Base-by-base conservation (phyloP, 2,329 filamentous ascomycete species). In the Nothomitra cinnamomea region DNA sequence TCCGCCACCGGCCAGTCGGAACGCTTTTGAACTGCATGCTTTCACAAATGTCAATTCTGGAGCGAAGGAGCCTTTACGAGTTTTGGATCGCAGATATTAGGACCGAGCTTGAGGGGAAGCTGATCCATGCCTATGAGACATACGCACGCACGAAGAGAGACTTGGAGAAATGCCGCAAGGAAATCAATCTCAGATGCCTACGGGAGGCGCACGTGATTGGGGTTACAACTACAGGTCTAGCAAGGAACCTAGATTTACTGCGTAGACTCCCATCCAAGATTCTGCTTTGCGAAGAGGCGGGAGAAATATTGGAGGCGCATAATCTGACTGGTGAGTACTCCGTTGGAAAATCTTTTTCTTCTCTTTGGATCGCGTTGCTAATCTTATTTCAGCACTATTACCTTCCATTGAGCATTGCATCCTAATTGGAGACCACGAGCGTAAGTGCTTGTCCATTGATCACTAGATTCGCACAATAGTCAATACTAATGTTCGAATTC, bases 181-280 rank as follows among this genome's bases (percentile, higher is more conserved):
- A 72, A n/a, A n/a, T 62, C 1, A 63, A 70, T 15, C 63, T 65
- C n/a, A 61, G 70, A 12, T 60, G 69, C 0, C 56, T 73, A 1
- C 58, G 62, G 22, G 53, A 61, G 36, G 69, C 70, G 0, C 62
- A 68, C 3, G 67, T 83, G 2, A 71, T 83, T 43, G 79, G 79
- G 0, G 65, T 79, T 1, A 83, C 79, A 0, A 82, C 79, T 0
- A 77, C 74, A 0, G 78, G 78, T 0, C 65, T 82, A 1, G 79
- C 79, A 0, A 65, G 66, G 19, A 72, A 76, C 15, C 62, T 78
- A 0, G 63, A 69, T 0, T 57, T 76, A 1, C 65, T 84, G 0
- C 68, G 71, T 6, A 68, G 69, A 6, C 56, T 82, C 1, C 60
- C 17, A 15, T 25, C 55, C 12, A 68, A 68, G 47, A 67, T 71